Evolutionary conservation across 495 filamentous ascomycete species (phyloP).

Genomic region (Penicillium chermesinum): DNA sequence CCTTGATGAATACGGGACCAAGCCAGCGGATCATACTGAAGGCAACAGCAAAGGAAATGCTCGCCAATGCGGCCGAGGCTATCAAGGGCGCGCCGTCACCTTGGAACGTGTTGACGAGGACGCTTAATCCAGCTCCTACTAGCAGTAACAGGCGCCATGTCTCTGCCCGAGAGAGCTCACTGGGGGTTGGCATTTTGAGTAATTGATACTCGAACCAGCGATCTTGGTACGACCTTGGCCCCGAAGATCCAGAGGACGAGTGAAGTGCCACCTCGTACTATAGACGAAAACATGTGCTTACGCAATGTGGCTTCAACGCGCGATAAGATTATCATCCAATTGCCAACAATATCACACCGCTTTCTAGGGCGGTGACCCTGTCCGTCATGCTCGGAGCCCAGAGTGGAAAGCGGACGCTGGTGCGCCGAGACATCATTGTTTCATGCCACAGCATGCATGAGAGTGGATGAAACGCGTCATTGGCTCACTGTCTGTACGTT

Average conservation of each 20-base stretch:
- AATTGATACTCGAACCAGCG: neutral
- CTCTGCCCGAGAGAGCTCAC: slow-evolving; percentile 60
- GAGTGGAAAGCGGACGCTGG: slow-evolving; percentile 15
- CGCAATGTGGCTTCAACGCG: slow-evolving; percentile 34
- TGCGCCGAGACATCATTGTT: slow-evolving; percentile 24
- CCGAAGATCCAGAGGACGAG: neutral
- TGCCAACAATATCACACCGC: slow-evolving; percentile 29
- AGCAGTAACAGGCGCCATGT: slow-evolving; percentile 64
- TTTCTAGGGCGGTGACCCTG: slow-evolving; percentile 14
- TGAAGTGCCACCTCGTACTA: neutral
- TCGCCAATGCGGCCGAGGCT: slow-evolving; percentile 80
- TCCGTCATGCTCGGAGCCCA: slow-evolving; percentile 15
- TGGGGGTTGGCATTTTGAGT: slow-evolving; percentile 35
- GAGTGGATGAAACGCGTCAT: slow-evolving; percentile 19
- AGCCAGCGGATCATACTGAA: slow-evolving; percentile 92
- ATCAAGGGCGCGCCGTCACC: slow-evolving; percentile 86
- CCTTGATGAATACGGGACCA: slow-evolving; percentile 81
- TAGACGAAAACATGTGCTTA: slow-evolving; percentile 1
- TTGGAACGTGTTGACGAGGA: slow-evolving; percentile 76
- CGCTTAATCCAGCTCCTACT: slow-evolving; percentile 60
- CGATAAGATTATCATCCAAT: slow-evolving; percentile 31
- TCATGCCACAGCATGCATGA: slow-evolving; percentile 25
- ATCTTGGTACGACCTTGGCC: neutral
- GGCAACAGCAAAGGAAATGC: slow-evolving; percentile 71
- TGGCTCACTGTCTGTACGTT: slow-evolving; percentile 16